These are phyloP conservation scores for Gossypium gossypioides DNA, from an alignment of 441 rosid genomes.

Conservation along the genomic window DNA sequence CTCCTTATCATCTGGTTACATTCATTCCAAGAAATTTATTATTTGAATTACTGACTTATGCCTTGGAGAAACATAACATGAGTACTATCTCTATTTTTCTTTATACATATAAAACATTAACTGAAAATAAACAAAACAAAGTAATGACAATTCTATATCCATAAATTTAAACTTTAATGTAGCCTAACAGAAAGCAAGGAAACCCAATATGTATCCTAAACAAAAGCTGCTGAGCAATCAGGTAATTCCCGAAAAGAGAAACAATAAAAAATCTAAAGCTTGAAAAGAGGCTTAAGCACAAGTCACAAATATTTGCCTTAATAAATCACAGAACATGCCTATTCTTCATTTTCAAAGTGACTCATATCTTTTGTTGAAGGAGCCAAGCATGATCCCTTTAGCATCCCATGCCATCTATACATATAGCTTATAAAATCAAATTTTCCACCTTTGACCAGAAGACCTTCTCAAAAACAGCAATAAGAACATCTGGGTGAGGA, in stretches of 20 bases:
- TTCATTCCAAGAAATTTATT: constrained; percentile 12
- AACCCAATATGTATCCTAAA: not conserved
- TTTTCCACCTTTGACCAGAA: constrained; percentile 1
- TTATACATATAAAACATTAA: not conserved
- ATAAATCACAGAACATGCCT: not conserved
- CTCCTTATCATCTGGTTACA: constrained; percentile 44
- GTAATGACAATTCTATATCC: not conserved
- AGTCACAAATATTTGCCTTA: not conserved
- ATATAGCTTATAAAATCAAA: not conserved
- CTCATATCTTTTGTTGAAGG: not conserved
- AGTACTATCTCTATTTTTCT: not conserved
- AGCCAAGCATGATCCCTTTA: not conserved
- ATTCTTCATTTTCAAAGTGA: not conserved
- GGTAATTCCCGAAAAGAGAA: not conserved
- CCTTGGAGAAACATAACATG: not conserved
- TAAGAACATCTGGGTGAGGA: not conserved
- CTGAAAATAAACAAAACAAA: not conserved
- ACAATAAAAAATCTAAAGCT: not conserved
- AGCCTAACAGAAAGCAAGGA: not conserved
- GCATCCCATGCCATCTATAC: not conserved
- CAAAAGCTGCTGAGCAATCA: not conserved
- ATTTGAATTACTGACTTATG: not conserved
- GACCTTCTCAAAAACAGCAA: not conserved
- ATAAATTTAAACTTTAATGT: not conserved
- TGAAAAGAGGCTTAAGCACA: constrained; percentile 2